Percentiles rank a stretch among this genome's conserved stretches.
These are phyloP conservation scores for Quercus dentata DNA, from an alignment of 306 rosid genomes.

Conservation along the genomic window DNA sequence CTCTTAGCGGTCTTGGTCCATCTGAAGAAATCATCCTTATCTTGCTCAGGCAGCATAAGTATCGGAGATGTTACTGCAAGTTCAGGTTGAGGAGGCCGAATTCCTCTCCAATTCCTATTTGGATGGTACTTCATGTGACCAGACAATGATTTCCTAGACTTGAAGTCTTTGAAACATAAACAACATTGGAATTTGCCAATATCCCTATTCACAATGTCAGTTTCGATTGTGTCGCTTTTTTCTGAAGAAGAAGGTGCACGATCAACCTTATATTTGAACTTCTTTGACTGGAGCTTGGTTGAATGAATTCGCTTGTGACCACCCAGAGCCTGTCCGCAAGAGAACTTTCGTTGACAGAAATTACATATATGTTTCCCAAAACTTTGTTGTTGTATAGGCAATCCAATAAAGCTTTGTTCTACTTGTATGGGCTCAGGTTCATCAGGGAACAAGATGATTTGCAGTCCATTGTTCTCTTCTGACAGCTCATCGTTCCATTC, in stretches of 20 bases:
- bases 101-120: background rate
- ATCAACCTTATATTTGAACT: background rate
- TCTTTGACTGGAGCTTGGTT: background rate
- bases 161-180: background rate
- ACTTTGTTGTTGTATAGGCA: background rate
- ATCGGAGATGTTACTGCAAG: background rate
- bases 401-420: background rate
- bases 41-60: background rate
- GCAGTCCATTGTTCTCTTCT: too few species aligned
- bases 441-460: too few species aligned
- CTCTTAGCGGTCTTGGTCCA: background rate
- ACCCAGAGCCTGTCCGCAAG: background rate
- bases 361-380: background rate
- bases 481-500: too few species aligned
- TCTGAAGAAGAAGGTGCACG: background rate
- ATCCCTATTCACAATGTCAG: background rate
- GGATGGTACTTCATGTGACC: background rate
- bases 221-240: background rate
- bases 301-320: background rate
- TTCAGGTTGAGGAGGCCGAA: background rate
- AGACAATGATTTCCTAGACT: background rate
- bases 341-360: background rate
- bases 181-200: background rate
- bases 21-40: background rate
- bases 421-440: too few species aligned